Evolutionary conservation across 352 stramenopile genomes (phyloP), one percentile per base, ranked within the genome.

Genomic region (Pilasporangium apinafurcum): DNA sequence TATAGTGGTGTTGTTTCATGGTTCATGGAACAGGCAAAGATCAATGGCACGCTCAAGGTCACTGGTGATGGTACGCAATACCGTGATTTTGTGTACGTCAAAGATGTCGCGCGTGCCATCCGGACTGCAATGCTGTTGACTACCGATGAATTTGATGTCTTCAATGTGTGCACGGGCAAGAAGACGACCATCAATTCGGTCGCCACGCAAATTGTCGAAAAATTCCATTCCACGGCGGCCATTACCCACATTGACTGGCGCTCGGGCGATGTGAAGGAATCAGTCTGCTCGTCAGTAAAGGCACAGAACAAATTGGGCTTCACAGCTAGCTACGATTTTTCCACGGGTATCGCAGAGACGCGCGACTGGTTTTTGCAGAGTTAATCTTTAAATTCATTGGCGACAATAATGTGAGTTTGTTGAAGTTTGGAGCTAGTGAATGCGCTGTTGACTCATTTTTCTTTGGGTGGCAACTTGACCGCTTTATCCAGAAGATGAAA

Each of bases 1-100:
- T 89, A 92, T 61, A 88, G 77, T 39, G 80, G 80, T 13, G 80
- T 92, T 22, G 72, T 92, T 21, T 88, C 80, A 31, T 88, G 73
- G 76, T 87, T 92, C 54, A 92, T 92, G 80, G 80, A 92, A 52
- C 74, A 89, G 62, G 77, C 80, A 25, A 83, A 83, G 57, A 86
- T 76, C 52, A 86, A 92, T 51, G 77, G 75, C 36, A 84, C 74
- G 14, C 53, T 92, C 48, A 87, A 87, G 58, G 70, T 92, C 27
- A 85, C 72, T 3, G 80, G 80, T 16, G 68, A 84, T 12, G 80
- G 77, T 21, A 69, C 85, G 18, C 80, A 92, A 43, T 89, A 86
- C 61, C 77, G 80, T 12, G 80, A 92, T 55, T 92, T 92, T 51
- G 78, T 92, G 46, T 92, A 72, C 48, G 80, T 92, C 31, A 90